Conservation (phyloP, 1,284 basidiomycete species). For the Amylostereum areolatum region DNA sequence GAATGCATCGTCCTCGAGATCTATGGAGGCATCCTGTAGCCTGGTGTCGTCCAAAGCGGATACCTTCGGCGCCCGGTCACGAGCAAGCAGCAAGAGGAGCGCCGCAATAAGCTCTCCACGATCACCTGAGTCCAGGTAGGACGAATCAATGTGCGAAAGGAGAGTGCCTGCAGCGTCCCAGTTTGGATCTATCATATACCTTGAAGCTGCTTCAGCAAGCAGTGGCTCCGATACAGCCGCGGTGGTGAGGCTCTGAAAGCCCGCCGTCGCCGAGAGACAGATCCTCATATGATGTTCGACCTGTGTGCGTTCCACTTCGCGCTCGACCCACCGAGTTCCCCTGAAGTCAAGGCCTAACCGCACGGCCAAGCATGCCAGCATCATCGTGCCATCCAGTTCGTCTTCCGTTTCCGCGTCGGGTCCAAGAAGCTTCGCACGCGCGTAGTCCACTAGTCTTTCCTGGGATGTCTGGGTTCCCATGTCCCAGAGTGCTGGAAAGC, state of each 20-base stretch:
- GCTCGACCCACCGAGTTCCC: slow-evolving; percentile 7
- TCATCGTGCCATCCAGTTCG: neutral
- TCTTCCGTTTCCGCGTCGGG: too few relatives aligned
- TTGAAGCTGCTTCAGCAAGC: slow-evolving; percentile 19
- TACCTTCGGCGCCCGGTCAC: slow-evolving; percentile 4
- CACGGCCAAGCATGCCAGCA: slow-evolving; percentile 23
- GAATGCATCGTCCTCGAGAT: neutral
- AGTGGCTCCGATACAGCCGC: slow-evolving; percentile 20
- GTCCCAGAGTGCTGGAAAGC: too few relatives aligned
- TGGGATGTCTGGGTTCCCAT: too few relatives aligned
- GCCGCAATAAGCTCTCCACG: slow-evolving; percentile 12
- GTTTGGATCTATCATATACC: slow-evolving; percentile 4
- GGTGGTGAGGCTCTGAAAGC: slow-evolving; percentile 19
- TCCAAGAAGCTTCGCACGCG: too few relatives aligned
- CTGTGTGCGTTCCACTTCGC: slow-evolving; percentile 15
- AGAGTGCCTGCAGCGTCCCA: slow-evolving; percentile 7
- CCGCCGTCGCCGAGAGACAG: slow-evolving; percentile 16
- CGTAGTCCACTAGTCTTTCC: too few relatives aligned
- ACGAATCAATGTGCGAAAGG: slow-evolving; percentile 4
- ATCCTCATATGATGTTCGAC: slow-evolving; percentile 25
- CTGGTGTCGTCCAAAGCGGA: neutral
- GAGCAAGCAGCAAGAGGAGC: slow-evolving; percentile 12
- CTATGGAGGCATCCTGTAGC: neutral
- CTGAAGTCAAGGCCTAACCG: slow-evolving; percentile 22
- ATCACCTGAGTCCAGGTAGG: slow-evolving; percentile 11